These are phyloP conservation scores for Xylariaceae sp. DNA, from an alignment of 2,329 filamentous ascomycete species.

Conservation along the genomic window DNA sequence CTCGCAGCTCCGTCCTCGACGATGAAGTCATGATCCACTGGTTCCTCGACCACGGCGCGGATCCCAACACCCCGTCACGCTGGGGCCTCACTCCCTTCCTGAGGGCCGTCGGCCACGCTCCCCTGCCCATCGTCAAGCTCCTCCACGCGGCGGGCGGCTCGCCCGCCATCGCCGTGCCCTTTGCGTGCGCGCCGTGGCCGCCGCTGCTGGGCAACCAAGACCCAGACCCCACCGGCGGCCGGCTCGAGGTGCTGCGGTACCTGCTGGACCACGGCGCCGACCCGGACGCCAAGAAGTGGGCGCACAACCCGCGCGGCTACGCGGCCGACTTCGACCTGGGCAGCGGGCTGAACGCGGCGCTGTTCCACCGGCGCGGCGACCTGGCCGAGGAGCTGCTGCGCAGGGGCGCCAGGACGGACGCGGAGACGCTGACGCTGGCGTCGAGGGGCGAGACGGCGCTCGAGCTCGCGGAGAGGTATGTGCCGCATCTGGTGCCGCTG, in stretches of 20 bases:
- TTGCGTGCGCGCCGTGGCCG: slow-evolving; percentile 4
- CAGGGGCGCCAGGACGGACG: slow-evolving; percentile 6
- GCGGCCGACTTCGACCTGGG: slow-evolving; percentile 8
- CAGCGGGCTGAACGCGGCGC: slow-evolving; percentile 6
- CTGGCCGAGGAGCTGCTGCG: slow-evolving; percentile 7
- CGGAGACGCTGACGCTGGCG: too few species aligned
- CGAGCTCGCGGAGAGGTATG: slow-evolving; percentile 4
- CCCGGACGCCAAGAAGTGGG: slow-evolving; percentile 7
- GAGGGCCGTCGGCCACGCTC: slow-evolving; percentile 1
- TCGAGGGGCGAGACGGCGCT: slow-evolving; percentile 8
- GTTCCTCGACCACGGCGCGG: slow-evolving; percentile 5
- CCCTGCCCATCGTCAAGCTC: slow-evolving; percentile 5
- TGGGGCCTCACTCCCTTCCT: slow-evolving; percentile 7
- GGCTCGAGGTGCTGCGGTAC: slow-evolving; percentile 7
- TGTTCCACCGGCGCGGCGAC: slow-evolving; percentile 1
- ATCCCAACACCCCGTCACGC: slow-evolving; percentile 4
- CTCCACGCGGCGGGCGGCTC: slow-evolving; percentile 4
- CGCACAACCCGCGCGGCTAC: slow-evolving; percentile 5
- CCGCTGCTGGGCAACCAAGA: neutral
- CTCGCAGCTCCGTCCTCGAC: slow-evolving; percentile 5
- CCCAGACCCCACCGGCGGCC: neutral
- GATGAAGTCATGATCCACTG: slow-evolving; percentile 2
- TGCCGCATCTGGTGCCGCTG: slow-evolving; percentile 2
- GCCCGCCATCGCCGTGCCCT: slow-evolving; percentile 4
- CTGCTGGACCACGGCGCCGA: slow-evolving; percentile 6